Conservation (phyloP, 2,329 filamentous ascomycete species). For the Hymenoscyphus infarciens region DNA sequence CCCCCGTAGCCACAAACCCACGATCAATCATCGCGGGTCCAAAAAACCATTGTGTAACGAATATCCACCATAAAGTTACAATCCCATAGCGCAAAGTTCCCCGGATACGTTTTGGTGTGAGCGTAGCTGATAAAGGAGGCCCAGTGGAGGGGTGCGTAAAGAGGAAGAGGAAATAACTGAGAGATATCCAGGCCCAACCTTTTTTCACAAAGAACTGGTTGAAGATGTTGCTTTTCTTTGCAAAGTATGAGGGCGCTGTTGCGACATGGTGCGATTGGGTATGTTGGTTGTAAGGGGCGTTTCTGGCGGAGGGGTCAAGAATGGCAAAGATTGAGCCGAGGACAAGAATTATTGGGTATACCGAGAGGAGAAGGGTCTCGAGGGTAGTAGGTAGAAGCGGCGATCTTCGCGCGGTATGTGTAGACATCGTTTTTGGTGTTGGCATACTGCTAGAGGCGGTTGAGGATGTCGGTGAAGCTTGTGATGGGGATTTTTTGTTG, state of each 20-base stretch:
- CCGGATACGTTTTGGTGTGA: slow-evolving; percentile 48
- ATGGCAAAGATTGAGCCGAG: slow-evolving; percentile 79
- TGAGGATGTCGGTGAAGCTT: slow-evolving; percentile 18
- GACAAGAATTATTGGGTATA: slow-evolving; percentile 76
- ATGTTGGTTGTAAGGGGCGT: slow-evolving; percentile 57
- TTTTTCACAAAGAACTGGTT: slow-evolving; percentile 93
- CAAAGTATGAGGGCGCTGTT: slow-evolving; percentile 79
- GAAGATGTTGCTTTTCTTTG: slow-evolving; percentile 87
- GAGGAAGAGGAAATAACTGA: slow-evolving; percentile 68
- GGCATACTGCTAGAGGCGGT: slow-evolving; percentile 9
- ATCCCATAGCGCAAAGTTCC: slow-evolving; percentile 66
- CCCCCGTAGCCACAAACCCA: slow-evolving; percentile 83
- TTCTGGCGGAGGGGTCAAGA: slow-evolving; percentile 68
- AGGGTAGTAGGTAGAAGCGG: slow-evolving; percentile 68
- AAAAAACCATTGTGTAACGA: slow-evolving; percentile 96
- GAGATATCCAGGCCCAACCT: slow-evolving; percentile 88
- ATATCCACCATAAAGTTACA: slow-evolving; percentile 75
- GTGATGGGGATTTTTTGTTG: slow-evolving; percentile 24
- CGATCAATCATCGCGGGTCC: slow-evolving; percentile 87
- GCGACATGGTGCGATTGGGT: slow-evolving; percentile 61
- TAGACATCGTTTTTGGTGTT: slow-evolving; percentile 12
- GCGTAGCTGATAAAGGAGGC: slow-evolving; percentile 38
- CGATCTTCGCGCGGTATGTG: slow-evolving; percentile 31
- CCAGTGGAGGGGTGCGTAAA: slow-evolving; percentile 60
- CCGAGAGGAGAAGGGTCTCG: slow-evolving; percentile 59